Evolutionary conservation across 345 rosid species (phyloP).

Genomic region (Lepidium didymum): DNA sequence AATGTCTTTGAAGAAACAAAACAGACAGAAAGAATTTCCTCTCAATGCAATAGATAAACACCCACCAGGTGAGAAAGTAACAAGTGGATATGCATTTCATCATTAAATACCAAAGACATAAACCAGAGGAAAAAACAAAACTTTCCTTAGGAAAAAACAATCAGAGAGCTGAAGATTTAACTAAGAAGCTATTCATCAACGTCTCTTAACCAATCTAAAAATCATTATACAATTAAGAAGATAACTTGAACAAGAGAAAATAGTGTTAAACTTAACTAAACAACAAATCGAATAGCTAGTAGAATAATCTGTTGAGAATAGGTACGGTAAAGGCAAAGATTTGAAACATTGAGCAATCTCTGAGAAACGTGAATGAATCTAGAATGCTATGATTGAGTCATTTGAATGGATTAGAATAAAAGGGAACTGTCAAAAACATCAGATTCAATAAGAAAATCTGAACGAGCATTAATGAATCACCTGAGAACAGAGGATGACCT

Average conservation of each 20-base stretch:
- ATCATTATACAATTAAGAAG: neutral
- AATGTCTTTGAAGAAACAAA: neutral
- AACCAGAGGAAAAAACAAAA: neutral
- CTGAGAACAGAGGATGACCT: neutral
- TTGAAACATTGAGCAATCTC: neutral
- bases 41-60: conserved; percentile 18
- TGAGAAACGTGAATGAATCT: conserved; percentile 6
- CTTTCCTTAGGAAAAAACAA: neutral
- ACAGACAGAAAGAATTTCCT: conserved; percentile 10
- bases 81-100: conserved; percentile 32
- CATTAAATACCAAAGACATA: neutral
- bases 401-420: neutral
- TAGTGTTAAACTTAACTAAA: neutral
- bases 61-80: conserved; percentile 5
- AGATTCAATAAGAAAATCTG: neutral
- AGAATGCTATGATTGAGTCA: neutral
- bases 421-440: neutral
- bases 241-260: neutral
- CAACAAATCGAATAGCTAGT: neutral
- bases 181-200: neutral
- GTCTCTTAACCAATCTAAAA: neutral
- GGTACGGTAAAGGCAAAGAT: neutral
- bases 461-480: conserved; percentile 5
- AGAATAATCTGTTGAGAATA: neutral
- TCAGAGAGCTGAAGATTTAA: neutral